Conservation (phyloP, 2,329 filamentous ascomycete species). For the Penicillium vulpinum region DNA sequence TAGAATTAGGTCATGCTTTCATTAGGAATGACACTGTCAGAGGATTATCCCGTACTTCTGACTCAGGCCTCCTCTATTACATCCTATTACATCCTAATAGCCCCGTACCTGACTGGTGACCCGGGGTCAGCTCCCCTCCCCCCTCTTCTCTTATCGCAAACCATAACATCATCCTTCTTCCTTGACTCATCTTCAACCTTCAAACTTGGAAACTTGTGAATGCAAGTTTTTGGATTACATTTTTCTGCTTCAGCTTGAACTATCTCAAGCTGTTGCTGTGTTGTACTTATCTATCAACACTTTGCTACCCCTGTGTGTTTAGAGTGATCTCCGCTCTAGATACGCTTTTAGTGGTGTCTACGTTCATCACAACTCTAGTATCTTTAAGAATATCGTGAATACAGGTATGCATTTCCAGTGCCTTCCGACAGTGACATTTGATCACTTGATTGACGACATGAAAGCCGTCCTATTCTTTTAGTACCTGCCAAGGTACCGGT, state of each 20-base stretch:
- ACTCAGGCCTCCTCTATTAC: constrained; percentile 22
- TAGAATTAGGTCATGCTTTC: constrained; percentile 1
- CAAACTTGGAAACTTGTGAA: neutral
- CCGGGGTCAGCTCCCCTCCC: constrained; percentile 12
- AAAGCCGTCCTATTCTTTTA: constrained; percentile 11
- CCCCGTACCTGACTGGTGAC: constrained; percentile 15
- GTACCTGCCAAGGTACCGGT: constrained; percentile 7
- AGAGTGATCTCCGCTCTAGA: constrained; percentile 28
- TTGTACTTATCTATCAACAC: constrained; percentile 28
- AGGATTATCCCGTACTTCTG: constrained; percentile 14
- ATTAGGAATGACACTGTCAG: constrained; percentile 1
- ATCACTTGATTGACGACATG: constrained; percentile 3
- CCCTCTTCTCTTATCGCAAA: constrained; percentile 19
- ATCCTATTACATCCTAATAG: constrained; percentile 11
- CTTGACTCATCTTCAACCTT: constrained; percentile 8
- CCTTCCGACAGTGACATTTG: neutral
- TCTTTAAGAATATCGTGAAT: neutral
- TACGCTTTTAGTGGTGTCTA: constrained; percentile 17
- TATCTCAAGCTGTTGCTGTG: constrained; percentile 24
- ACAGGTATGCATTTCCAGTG: constrained; percentile 7
- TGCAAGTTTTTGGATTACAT: constrained; percentile 7
- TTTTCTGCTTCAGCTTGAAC: constrained; percentile 9
- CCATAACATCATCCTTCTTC: constrained; percentile 13
- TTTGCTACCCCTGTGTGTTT: constrained; percentile 33
- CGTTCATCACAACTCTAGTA: neutral